Evolutionary conservation across 208 protist genomes (phyloP), one percentile per base, ranked within the genome.

Genomic region (Tritrichomonas foetus): DNA sequence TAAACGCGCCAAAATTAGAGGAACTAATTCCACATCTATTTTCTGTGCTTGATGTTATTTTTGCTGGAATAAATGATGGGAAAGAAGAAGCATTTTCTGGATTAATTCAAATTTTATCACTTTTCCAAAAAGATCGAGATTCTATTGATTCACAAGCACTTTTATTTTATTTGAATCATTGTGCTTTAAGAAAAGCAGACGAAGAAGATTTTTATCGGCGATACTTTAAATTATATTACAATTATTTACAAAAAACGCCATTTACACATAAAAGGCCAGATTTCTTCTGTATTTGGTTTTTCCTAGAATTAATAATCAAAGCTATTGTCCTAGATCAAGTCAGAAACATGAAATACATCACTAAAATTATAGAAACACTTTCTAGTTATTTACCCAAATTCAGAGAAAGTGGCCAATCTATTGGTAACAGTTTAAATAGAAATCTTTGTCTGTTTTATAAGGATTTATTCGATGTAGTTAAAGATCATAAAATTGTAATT

Each of bases 251-350:
- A 30, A 89, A 89, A 0, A 36, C 3, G 1, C 2, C 0, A 3
- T 53, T 53, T 9, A 39, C 0, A 20, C 9, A 89, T 20, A 0
- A 13, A 8, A 13, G 78, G 3, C 0, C 47, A n/a, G 78, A 89
- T 89, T 53, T 89, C 16, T n/a, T 39, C 22, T 44, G 27, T 39
- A 14, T 20, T 39, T 89, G 78, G 78, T 89, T 89, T 47, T 39
- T 89, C 0, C 57, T 89, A 14, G 78, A 89, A n/a, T 89, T 89
- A 57, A 57, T 89, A 44, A 57, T 57, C 0, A 89, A 89, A 39
- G 33, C 78, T 57, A 44, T 53, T 16, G 5, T 47, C 5, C 25
- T 89, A n/a, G 27, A 69, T 53, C 33, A 33, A 16, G 57, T 14
- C 14, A 20, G 3, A 49, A 36, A 89, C 14, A 3, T 89, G 2